These are phyloP conservation scores for Trypanosoma platydactyli DNA, from an alignment of 208 protist genomes.

Conservation along the genomic window DNA sequence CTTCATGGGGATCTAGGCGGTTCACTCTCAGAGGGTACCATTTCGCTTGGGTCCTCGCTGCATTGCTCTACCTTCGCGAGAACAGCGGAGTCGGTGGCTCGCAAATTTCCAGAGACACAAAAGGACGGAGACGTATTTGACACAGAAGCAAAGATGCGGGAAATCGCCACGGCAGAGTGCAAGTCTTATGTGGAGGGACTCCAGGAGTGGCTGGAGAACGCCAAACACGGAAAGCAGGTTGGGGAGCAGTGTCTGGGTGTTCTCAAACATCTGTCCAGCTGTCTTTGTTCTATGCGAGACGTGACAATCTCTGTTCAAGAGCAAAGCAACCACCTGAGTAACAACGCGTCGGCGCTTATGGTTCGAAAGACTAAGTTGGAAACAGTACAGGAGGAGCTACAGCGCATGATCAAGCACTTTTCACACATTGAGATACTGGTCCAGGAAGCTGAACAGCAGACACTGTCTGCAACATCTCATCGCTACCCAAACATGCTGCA, in stretches of 20 bases:
- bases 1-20: conserved; percentile 9
- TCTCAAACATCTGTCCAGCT: conserved; percentile 40
- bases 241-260: conserved; percentile 53
- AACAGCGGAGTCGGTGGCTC: not conserved
- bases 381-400: conserved; percentile 68
- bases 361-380: conserved; percentile 74
- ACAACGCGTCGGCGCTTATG: conserved; percentile 74
- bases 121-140: conserved; percentile 7
- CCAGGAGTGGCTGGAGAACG: conserved; percentile 42
- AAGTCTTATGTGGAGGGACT: conserved; percentile 50
- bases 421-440: conserved; percentile 75
- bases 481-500: conserved; percentile 74
- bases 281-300: conserved; percentile 58
- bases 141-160: conserved; percentile 16
- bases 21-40: not conserved
- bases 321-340: conserved; percentile 72
- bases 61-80: not conserved
- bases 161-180: conserved; percentile 34
- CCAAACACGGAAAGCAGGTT: conserved; percentile 37
- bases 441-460: conserved; percentile 59
- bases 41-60: not conserved
- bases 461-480: conserved; percentile 56
- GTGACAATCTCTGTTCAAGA: conserved; percentile 74
- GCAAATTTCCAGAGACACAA: not conserved
- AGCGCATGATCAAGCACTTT: conserved; percentile 74